Evolutionary conservation across 148 eudicot genomes (phyloP), one percentile per base, ranked within the genome.

Genomic region (Rhododendron vialii): DNA sequence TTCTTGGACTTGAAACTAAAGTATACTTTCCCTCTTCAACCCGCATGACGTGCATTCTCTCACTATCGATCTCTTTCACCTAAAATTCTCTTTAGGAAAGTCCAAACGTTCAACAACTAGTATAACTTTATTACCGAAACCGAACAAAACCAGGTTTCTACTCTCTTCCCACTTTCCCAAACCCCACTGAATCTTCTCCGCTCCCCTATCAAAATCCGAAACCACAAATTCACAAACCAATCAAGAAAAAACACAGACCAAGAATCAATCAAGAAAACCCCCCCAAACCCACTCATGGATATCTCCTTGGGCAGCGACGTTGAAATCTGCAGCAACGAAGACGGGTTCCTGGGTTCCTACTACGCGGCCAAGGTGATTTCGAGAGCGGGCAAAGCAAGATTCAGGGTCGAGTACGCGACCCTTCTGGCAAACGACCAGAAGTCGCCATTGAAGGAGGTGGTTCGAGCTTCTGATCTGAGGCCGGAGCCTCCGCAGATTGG

Each of bases 271-370:
- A 45, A 78, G 53, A 78, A 78, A 43, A 2, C 53, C 53, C 28
- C 8, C 17, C 0, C 7, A 3, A 61, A 35, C 30, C 22, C 47
- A 41, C 33, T 35, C 15, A 74, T 86, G 88, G 83, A 55, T 10
- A 57, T 78, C 69, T 5, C 6, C 5, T 83, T 78, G 86, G 86
- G 85, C 59, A 71, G 84, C 24, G 0, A 5, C 1, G 88, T 89
- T 14, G 90, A 86, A 24, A 18, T 89, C 10, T 86, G 43, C 83
- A 73, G 85, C 81, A 33, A 79, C 48, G 88, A 89, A 76, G 88
- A 89, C 15, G 86, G 88, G 12, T 88, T 84, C 53, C 67, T 80
- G 59, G 89, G 82, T 17, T 88, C 89, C 9, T 88, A 88, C 65
- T 88, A 22, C 35, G 2, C 0, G 22, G 89, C 89, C 4, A 81